A percentile compares a stretch with the other conserved stretches of the same genome.
These are phyloP conservation scores for Hanseniaspora clermontiae DNA, from an alignment of 805 yeast species.

Conservation along the genomic window DNA sequence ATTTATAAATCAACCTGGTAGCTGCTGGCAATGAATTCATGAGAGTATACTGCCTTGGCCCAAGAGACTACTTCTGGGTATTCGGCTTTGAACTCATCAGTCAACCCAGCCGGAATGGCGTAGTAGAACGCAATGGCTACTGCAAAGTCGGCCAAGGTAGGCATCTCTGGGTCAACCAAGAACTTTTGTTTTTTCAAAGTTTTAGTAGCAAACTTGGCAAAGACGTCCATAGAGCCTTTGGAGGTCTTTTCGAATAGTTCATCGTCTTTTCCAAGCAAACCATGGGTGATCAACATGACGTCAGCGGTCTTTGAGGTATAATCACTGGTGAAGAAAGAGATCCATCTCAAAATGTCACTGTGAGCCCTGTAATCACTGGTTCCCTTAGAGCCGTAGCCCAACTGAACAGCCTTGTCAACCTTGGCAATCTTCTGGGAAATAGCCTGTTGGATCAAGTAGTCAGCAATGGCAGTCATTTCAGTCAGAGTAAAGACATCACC, in stretches of 20 bases:
- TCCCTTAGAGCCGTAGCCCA: background rate
- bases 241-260: background rate
- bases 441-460: background rate
- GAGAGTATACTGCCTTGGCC: background rate
- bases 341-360: background rate
- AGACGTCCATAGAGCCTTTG: background rate
- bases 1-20: background rate
- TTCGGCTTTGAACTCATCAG: background rate
- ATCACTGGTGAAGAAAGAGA: background rate
- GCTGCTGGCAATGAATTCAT: background rate
- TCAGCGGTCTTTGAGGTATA: background rate
- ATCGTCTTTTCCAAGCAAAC: background rate
- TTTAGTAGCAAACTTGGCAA: background rate
- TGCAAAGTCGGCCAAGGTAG: conserved; percentile 1
- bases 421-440: background rate
- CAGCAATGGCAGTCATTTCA: conserved; percentile 1
- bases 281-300: background rate
- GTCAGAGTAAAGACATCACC: background rate
- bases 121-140: background rate
- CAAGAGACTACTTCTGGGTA: background rate
- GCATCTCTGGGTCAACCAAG: background rate
- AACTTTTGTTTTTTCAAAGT: background rate
- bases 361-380: background rate
- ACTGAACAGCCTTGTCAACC: background rate
- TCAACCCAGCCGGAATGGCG: background rate